phyloP scores from a whole-genome alignment of 495 filamentous ascomycete genomes.

The Podospora pseudocomata region DNA sequence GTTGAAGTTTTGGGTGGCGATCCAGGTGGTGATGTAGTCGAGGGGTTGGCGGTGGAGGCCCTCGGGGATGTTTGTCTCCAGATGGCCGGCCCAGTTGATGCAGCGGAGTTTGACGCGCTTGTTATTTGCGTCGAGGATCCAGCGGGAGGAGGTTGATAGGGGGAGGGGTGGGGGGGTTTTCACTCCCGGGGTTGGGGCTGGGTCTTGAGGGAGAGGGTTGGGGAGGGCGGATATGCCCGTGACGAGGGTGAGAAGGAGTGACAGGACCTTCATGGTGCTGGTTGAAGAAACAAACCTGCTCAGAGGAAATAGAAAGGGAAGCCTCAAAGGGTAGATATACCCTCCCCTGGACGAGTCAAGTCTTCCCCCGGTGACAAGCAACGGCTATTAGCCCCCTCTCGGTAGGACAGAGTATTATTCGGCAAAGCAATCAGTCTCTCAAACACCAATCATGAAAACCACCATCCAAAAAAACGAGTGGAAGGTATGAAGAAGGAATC shows the following conservation, averaged over 20 bases:
- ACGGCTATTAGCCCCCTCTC: not conserved
- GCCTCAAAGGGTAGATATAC: not conserved
- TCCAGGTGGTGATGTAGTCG: conserved; percentile 41
- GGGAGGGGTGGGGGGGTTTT: conserved; percentile 29
- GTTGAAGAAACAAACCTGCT: conserved; percentile 22
- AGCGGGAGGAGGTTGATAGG: conserved; percentile 44
- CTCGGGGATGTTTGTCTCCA: conserved; percentile 48
- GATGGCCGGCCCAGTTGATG: conserved; percentile 51
- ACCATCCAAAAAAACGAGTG: not conserved
- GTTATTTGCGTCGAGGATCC: conserved; percentile 47
- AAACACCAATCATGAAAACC: not conserved
- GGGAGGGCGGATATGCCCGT: conserved; percentile 27
- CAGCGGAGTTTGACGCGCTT: conserved; percentile 50
- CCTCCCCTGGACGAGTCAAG: not conserved
- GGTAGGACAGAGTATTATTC: not conserved
- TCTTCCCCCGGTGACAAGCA: not conserved
- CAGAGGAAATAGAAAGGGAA: not conserved
- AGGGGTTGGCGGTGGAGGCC: conserved; percentile 47
- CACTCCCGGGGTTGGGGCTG: not conserved
- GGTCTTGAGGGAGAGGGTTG: conserved; percentile 11
- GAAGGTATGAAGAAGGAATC: not conserved
- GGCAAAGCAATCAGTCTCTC: not conserved
- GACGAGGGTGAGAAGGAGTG: conserved; percentile 18
- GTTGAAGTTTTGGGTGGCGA: conserved; percentile 47
- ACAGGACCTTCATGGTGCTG: not conserved